Evolutionary conservation across 2,329 filamentous ascomycete genomes (phyloP).

Genomic region (Rosellinia necatrix): DNA sequence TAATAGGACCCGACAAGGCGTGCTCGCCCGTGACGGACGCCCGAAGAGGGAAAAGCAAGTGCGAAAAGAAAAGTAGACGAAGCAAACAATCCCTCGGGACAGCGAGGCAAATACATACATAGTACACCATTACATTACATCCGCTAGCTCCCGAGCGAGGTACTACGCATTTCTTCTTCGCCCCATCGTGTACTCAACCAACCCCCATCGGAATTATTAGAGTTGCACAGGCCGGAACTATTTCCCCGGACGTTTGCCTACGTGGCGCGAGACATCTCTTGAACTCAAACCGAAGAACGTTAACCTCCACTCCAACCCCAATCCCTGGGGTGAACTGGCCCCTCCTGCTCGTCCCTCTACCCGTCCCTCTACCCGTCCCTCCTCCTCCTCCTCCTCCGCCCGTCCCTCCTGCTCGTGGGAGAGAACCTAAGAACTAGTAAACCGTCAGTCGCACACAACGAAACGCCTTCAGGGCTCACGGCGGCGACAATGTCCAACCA

Average conservation of each 20-base stretch:
- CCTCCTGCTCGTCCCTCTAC: neutral
- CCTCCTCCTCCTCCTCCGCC: neutral
- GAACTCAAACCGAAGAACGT: neutral
- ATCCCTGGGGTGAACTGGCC: neutral
- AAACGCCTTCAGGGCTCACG: neutral
- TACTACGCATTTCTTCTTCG: conserved; percentile 8
- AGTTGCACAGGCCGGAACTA: neutral
- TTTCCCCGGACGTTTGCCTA: neutral
- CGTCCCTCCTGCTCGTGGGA: too few species aligned
- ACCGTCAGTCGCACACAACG: neutral
- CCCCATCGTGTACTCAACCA: neutral
- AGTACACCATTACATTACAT: too few species aligned
- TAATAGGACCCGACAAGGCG: neutral
- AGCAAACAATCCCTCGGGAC: too few species aligned
- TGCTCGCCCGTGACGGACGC: conserved; percentile 1
- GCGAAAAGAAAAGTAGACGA: conserved; percentile 21
- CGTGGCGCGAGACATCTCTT: neutral
- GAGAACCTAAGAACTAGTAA: neutral
- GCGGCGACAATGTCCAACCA: conserved; percentile 15
- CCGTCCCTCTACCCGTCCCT: neutral
- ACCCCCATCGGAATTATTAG: neutral
- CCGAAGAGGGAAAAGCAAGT: conserved; percentile 1
- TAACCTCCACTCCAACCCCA: neutral
- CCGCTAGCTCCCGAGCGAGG: conserved; percentile 3
- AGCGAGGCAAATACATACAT: neutral